A percentile compares a stretch with the other conserved stretches of the same genome.
phyloP scores from a whole-genome alignment of 805 yeast species.

The Metschnikowia aberdeeniae region DNA sequence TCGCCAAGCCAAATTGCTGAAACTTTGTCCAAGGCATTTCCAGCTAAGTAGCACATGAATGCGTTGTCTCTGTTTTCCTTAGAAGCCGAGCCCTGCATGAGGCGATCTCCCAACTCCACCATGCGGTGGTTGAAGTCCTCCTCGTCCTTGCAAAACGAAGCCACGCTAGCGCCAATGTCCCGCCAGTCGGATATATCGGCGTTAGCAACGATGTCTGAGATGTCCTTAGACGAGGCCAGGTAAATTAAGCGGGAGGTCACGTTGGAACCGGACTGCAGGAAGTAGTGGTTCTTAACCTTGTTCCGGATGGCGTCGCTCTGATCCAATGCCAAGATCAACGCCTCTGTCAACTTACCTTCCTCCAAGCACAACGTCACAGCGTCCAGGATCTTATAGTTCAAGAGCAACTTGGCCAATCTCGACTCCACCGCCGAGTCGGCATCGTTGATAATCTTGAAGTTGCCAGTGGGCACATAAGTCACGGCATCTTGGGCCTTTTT shows the following conservation, averaged over 20 bases:
- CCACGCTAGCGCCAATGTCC: conserved; percentile 66
- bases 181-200: conserved; percentile 81
- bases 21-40: conserved; percentile 74
- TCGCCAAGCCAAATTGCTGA: conserved; percentile 83
- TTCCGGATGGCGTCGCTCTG: conserved; percentile 57
- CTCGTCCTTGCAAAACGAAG: conserved; percentile 37
- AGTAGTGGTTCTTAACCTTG: conserved; percentile 69
- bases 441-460: conserved; percentile 39
- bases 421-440: conserved; percentile 40
- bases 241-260: conserved; percentile 72
- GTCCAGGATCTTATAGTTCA: conserved; percentile 56
- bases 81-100: conserved; percentile 30
- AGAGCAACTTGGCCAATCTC: conserved; percentile 41
- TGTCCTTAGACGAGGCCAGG: conserved; percentile 52
- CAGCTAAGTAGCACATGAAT: conserved; percentile 71
- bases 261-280: conserved; percentile 50
- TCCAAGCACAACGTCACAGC: conserved; percentile 69
- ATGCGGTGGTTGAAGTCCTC: conserved; percentile 52
- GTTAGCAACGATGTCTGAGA: conserved; percentile 69
- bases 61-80: conserved; percentile 64
- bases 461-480: conserved; percentile 50
- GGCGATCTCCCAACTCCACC: conserved; percentile 72
- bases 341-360: conserved; percentile 66
- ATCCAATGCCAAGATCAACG: conserved; percentile 73
- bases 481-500: conserved; percentile 11